Conservation (phyloP, 2,329 filamentous ascomycete genomes). For the Raffaelea albimanens region DNA sequence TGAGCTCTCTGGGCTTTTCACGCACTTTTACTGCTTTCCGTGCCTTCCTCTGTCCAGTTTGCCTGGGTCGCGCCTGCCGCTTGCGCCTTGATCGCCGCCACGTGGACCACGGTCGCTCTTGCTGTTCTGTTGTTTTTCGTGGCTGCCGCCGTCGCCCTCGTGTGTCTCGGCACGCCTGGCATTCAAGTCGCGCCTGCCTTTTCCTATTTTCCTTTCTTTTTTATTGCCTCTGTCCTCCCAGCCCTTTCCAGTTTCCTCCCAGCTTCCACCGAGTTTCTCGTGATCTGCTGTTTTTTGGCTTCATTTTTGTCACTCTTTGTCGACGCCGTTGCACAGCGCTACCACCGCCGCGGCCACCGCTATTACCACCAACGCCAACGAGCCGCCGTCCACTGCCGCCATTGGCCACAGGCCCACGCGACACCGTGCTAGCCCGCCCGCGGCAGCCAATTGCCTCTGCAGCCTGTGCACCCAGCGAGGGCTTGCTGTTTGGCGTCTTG, state of each 20-base stretch:
- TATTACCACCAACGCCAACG: too few species aligned
- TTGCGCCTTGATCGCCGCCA: constrained; percentile 1
- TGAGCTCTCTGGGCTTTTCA: too few species aligned
- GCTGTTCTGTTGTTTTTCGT: neutral
- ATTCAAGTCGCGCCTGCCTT: neutral
- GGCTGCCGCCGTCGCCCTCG: neutral
- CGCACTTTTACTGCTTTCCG: neutral
- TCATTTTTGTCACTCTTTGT: neutral
- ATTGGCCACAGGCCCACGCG: constrained; percentile 9
- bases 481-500: too few species aligned
- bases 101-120: neutral
- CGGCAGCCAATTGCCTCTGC: too few species aligned
- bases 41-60: neutral
- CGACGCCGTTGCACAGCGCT: neutral
- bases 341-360: too few species aligned
- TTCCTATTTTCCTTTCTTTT: too few species aligned
- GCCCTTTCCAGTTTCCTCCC: too few species aligned
- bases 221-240: too few species aligned
- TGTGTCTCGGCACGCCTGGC: neutral
- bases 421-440: constrained; percentile 1
- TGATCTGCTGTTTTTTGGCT: neutral
- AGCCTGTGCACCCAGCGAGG: too few species aligned
- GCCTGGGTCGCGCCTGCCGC: constrained; percentile 4
- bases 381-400: neutral
- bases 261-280: neutral